Evolutionary conservation across 257 asterid species (phyloP), one percentile per base, ranked within the genome.

Genomic region (Fraxinus quadrangulata): DNA sequence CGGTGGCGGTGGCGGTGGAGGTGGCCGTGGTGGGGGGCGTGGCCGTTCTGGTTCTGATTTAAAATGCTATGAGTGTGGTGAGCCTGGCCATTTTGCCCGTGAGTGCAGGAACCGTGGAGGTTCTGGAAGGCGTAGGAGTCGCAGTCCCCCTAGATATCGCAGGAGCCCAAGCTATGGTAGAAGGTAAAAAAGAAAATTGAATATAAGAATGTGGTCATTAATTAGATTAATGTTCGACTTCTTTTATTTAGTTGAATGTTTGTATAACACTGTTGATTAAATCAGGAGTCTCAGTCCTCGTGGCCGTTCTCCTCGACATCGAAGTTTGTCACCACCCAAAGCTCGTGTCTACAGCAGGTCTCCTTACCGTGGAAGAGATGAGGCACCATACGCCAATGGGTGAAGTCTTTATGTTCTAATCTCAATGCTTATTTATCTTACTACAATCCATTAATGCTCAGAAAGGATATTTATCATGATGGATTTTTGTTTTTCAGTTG

Each of bases 21-120:
- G 49, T 11, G 49, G 49, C 49, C 82, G 91, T 10, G 92, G 97
- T 39, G 96, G 98, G 1, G 89, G 97, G 1, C 88, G 93, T 17
- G 94, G 97, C 34, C 93, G 93, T 34, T 86, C 96, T 77, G 96
- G 98, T 39, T 94, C 98, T 33, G 98, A 92, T 82, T 83, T 91
- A 63, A 94, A 94, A 83, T 94, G 98, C 83, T 94, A 94, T 36
- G 98, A 92, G 80, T 92, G 98, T 82, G 98, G 98, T 2, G 98
- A 94, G 87, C 83, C 97, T 81, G 98, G 97, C 77, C 98, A 94
- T 87, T 94, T 94, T 89, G 98, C 97, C 37, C 97, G 97, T 76
- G 97, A 94, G 85, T 94, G 98, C 84, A 81, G 93, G 39, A 49
- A 70, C 72, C 86, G 92, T 30, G 98, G 91, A 67, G 96, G 91